phyloP scores from a whole-genome alignment of 179 eudicot species.

The Gypsophila paniculata region DNA sequence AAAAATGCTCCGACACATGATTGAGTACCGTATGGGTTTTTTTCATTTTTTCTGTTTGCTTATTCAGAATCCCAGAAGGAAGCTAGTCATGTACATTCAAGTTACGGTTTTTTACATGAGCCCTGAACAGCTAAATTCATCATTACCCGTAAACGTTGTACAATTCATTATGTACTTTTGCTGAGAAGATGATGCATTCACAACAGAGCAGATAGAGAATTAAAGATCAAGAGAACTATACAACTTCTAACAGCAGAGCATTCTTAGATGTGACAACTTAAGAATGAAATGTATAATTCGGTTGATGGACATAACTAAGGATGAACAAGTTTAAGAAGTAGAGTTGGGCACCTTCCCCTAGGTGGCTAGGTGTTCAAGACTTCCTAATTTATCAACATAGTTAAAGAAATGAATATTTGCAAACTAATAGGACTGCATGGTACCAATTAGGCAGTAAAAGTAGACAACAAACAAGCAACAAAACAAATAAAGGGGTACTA shows the following conservation, averaged over 20 bases:
- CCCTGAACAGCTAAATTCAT: not conserved
- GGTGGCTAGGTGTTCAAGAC: not conserved
- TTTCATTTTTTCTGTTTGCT: not conserved
- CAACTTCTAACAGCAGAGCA: not conserved
- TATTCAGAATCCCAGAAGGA: not conserved
- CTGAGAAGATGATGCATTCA: not conserved
- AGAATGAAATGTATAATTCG: not conserved
- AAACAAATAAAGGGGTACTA: constrained; percentile 23
- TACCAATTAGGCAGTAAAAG: not conserved
- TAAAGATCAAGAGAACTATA: not conserved
- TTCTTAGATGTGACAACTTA: not conserved
- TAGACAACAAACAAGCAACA: not conserved
- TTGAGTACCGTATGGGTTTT: not conserved
- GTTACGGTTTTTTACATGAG: not conserved
- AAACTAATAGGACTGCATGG: not conserved
- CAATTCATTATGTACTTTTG: not conserved
- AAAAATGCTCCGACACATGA: not conserved
- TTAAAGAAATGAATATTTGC: not conserved
- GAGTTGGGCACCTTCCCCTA: not conserved
- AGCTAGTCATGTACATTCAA: not conserved
- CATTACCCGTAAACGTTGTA: not conserved
- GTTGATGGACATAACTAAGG: not conserved
- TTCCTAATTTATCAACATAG: not conserved
- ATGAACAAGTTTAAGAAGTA: not conserved
- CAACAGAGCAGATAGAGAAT: not conserved